phyloP scores from a whole-genome alignment of 2,329 filamentous ascomycete genomes.

The Colletotrichum eleusines region DNA sequence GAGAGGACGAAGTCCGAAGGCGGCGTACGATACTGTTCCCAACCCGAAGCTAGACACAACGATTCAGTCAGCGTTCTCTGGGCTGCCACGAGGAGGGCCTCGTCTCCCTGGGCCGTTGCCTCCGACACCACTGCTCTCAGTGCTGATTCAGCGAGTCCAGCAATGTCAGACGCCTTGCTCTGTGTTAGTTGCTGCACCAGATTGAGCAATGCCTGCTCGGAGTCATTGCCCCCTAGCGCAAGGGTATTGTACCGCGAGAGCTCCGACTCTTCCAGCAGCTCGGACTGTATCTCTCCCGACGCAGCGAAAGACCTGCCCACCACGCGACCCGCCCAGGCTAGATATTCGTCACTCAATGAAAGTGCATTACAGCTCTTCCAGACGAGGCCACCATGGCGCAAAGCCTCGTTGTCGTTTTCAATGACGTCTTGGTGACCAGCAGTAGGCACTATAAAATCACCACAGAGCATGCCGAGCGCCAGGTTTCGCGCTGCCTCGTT shows the following conservation, averaged over 20 bases:
- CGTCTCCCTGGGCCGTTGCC: slow-evolving; percentile 60
- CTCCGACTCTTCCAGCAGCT: slow-evolving; percentile 70
- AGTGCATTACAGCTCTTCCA: slow-evolving; percentile 81
- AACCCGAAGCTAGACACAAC: slow-evolving; percentile 66
- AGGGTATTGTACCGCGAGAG: slow-evolving; percentile 63
- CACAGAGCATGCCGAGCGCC: slow-evolving; percentile 79
- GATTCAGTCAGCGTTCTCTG: slow-evolving; percentile 64
- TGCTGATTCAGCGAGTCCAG: slow-evolving; percentile 71
- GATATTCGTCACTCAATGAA: slow-evolving; percentile 74
- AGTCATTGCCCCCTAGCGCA: slow-evolving; percentile 63
- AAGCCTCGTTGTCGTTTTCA: slow-evolving; percentile 73
- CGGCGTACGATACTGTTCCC: slow-evolving; percentile 67
- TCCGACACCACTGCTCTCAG: slow-evolving; percentile 69
- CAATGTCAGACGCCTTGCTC: slow-evolving; percentile 65
- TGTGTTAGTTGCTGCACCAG: slow-evolving; percentile 73
- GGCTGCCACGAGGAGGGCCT: slow-evolving; percentile 63
- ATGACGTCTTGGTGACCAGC: slow-evolving; percentile 73
- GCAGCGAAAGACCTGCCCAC: slow-evolving; percentile 87
- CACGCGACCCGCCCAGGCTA: slow-evolving; percentile 87
- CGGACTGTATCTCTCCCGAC: slow-evolving; percentile 74
- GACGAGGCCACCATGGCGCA: slow-evolving; percentile 72
- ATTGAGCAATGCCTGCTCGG: slow-evolving; percentile 72
- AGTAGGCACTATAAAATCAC: slow-evolving; percentile 74
- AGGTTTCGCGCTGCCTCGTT: slow-evolving; percentile 76
- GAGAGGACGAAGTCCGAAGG: slow-evolving; percentile 59